A percentile compares a stretch with the other conserved stretches of the same genome.
Evolutionary conservation across 805 yeast species (phyloP).

Genomic region (Vanderwaltozyma polyspora): DNA sequence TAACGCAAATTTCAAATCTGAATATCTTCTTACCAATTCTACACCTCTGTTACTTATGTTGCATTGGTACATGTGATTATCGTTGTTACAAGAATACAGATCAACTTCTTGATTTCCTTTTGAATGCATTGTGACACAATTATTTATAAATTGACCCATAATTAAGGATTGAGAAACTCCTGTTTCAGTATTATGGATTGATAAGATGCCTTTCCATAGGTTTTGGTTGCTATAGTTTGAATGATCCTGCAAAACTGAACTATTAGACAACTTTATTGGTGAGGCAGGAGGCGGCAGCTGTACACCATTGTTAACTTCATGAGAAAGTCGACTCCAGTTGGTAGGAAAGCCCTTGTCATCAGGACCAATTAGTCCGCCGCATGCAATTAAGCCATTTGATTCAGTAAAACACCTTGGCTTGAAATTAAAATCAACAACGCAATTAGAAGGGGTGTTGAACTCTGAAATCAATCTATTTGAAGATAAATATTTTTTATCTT

Average conservation of each 20-base stretch:
- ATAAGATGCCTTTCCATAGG: constrained; percentile 41
- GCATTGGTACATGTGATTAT: constrained; percentile 54
- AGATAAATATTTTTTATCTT: background rate
- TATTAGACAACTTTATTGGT: constrained; percentile 23
- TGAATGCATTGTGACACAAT: constrained; percentile 52
- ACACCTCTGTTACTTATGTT: constrained; percentile 43
- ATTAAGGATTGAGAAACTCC: constrained; percentile 39
- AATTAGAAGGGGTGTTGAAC: constrained; percentile 18
- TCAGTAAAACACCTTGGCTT: constrained; percentile 64
- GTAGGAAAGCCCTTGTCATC: constrained; percentile 25
- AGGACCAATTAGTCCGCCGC: constrained; percentile 41
- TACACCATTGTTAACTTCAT: constrained; percentile 7
- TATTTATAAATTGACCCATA: constrained; percentile 75
- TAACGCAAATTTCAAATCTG: constrained; percentile 50
- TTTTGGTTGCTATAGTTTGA: constrained; percentile 23
- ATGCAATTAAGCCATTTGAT: constrained; percentile 39
- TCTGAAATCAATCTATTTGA: background rate
- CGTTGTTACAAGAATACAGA: constrained; percentile 76
- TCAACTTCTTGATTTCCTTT: constrained; percentile 35
- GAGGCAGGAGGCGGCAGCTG: constrained; percentile 12
- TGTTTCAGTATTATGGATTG: constrained; percentile 36
- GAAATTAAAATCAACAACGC: constrained; percentile 43
- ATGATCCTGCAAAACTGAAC: constrained; percentile 17
- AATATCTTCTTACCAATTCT: constrained; percentile 32
- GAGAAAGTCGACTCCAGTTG: constrained; percentile 17